Evolutionary conservation across 495 filamentous ascomycete genomes (phyloP).

Genomic region (Monascus purpureus): DNA sequence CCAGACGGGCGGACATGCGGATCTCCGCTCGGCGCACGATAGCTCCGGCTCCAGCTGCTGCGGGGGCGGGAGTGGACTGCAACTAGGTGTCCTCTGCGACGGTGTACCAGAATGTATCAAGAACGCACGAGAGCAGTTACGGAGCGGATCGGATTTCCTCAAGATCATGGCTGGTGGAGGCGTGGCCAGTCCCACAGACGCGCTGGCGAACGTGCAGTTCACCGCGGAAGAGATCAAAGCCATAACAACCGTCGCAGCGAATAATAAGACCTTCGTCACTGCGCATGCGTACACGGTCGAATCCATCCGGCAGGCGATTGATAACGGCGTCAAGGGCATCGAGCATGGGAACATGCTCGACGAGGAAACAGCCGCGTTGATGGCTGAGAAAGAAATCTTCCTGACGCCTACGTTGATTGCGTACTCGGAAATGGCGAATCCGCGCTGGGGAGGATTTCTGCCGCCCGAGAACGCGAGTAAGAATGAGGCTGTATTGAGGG

Average conservation of each 20-base stretch:
- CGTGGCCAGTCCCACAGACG: slow-evolving; percentile 37
- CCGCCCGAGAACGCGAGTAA: slow-evolving; percentile 26
- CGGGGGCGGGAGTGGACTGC: slow-evolving; percentile 21
- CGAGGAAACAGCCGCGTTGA: slow-evolving; percentile 30
- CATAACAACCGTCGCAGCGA: slow-evolving; percentile 29
- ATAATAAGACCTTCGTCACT: slow-evolving; percentile 38
- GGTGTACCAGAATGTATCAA: slow-evolving; percentile 37
- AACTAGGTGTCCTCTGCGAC: slow-evolving; percentile 34
- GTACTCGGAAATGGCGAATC: slow-evolving; percentile 33
- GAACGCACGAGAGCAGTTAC: slow-evolving; percentile 35
- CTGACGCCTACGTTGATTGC: slow-evolving; percentile 41
- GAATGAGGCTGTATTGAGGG: slow-evolving; percentile 30
- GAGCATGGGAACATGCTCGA: slow-evolving; percentile 45
- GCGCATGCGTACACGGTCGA: slow-evolving; percentile 39
- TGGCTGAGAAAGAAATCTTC: slow-evolving; percentile 30
- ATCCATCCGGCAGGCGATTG: slow-evolving; percentile 37
- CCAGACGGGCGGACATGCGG: slow-evolving; percentile 44
- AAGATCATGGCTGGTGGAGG: slow-evolving; percentile 45
- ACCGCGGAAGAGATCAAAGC: slow-evolving; percentile 36
- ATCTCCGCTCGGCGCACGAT: slow-evolving; percentile 22
- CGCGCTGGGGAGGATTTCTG: slow-evolving; percentile 26
- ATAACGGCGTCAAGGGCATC: slow-evolving; percentile 40
- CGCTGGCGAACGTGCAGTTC: slow-evolving; percentile 36
- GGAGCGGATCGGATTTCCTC: slow-evolving; percentile 39
- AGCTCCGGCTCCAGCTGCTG: slow-evolving; percentile 28